A percentile compares a stretch with the other conserved stretches of the same genome.
Conservation (phyloP, 192 early-diverging fungal genomes). For the Glomus cerebriforme region DNA sequence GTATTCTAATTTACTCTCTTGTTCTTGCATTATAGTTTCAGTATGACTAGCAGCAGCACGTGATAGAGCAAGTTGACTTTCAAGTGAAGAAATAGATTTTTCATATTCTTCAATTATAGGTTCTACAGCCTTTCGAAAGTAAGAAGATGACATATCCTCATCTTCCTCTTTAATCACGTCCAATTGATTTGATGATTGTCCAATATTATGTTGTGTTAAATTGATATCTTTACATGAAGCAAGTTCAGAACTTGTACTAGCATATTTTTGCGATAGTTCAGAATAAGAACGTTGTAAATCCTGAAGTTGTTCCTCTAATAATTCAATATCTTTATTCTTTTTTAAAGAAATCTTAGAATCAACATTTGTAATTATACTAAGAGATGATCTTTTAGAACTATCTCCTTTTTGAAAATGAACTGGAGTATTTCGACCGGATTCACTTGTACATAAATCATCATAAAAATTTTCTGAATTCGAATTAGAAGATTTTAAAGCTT, state of each 20-base stretch:
- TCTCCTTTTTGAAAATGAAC: constrained; percentile 36
- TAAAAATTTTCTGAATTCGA: neutral
- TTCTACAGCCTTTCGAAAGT: constrained; percentile 55
- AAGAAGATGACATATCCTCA: neutral
- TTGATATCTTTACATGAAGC: neutral
- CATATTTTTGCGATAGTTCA: constrained; percentile 21
- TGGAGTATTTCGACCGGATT: constrained; percentile 38
- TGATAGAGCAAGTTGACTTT: constrained; percentile 59
- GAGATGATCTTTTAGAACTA: constrained; percentile 23
- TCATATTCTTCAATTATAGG: constrained; percentile 64
- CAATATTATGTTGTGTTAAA: neutral
- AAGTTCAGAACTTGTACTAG: constrained; percentile 2
- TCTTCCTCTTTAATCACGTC: constrained; percentile 6
- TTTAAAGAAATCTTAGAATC: constrained; percentile 34
- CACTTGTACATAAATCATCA: neutral
- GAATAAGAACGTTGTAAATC: constrained; percentile 33
- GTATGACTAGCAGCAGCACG: constrained; percentile 61
- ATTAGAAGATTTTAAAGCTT: constrained; percentile 37
- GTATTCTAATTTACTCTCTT: constrained; percentile 49
- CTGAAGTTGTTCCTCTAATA: constrained; percentile 51
- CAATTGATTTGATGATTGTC: constrained; percentile 38
- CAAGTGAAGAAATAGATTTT: constrained; percentile 59
- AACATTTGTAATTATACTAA: neutral
- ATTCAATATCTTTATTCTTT: constrained; percentile 30
- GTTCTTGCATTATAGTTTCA: constrained; percentile 56